phyloP scores from a whole-genome alignment of 1,284 basidiomycete species.

The Rugiboletus extremiorientalis region DNA sequence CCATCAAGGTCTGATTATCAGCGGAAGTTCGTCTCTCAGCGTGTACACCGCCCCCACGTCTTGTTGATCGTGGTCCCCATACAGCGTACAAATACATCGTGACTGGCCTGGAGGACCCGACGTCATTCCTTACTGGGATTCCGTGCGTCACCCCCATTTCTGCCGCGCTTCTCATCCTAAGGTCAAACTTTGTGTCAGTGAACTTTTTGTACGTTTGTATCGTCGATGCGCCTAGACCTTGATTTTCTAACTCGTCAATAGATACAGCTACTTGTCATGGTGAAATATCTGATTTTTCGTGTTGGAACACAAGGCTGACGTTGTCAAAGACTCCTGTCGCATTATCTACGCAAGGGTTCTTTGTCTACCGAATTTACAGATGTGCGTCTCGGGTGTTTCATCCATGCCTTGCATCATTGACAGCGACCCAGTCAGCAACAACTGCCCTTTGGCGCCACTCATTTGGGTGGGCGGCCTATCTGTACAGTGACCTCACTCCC shows the following conservation, averaged over 20 bases:
- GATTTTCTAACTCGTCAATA: too few species aligned
- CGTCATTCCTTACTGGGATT: not conserved
- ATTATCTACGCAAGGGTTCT: conserved; percentile 14
- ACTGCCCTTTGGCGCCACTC: not conserved
- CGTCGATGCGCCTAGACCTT: too few species aligned
- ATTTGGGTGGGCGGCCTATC: conserved; percentile 12
- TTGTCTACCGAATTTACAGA: conserved; percentile 14
- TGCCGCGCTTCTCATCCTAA: not conserved
- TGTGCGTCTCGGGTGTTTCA: not conserved
- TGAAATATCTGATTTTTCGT: not conserved
- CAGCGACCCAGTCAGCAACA: conserved; percentile 8
- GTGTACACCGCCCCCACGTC: not conserved
- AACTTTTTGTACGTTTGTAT: too few species aligned
- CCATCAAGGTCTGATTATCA: not conserved
- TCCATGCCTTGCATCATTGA: not conserved
- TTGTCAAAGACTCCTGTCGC: conserved; percentile 3
- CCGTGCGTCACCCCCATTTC: not conserved
- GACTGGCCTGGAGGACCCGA: not conserved
- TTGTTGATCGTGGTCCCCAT: not conserved
- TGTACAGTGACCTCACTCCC: not conserved
- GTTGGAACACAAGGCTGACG: not conserved
- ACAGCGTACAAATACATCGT: conserved; percentile 4
- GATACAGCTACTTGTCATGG: conserved; percentile 3
- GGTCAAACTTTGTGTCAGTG: too few species aligned
- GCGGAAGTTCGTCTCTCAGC: conserved; percentile 1